Conservation (phyloP, 139 green algal genomes). For the Chloropicon primus region DNA sequence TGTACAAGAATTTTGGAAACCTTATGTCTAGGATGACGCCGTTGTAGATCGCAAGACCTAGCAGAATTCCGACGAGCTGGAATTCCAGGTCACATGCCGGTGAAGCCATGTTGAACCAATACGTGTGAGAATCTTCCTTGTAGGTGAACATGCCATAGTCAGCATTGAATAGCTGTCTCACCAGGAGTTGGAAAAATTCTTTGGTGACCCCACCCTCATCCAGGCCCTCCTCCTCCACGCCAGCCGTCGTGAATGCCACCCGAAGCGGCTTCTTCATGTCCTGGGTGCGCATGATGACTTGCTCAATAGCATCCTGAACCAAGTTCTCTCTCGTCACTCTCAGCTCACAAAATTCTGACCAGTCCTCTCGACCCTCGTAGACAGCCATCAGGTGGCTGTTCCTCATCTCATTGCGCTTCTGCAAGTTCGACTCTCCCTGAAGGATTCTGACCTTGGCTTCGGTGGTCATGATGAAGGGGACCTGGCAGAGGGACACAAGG, state of each 20-base stretch:
- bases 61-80: conserved; percentile 70
- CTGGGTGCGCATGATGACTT: not conserved
- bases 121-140: conserved; percentile 18
- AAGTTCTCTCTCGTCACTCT: not conserved
- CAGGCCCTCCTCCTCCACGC: conserved; percentile 14
- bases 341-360: not conserved
- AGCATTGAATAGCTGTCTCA: conserved; percentile 13
- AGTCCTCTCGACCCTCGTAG: not conserved
- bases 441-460: conserved; percentile 15
- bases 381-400: not conserved
- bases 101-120: conserved; percentile 35
- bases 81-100: conserved; percentile 56
- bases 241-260: conserved; percentile 4
- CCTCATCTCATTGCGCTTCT: conserved; percentile 12
- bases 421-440: conserved; percentile 12
- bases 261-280: conserved; percentile 14
- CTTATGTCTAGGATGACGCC: conserved; percentile 80
- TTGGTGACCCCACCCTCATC: conserved; percentile 9
- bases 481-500: conserved; percentile 19
- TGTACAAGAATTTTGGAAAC: conserved; percentile 61
- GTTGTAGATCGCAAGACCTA: conserved; percentile 89
- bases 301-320: not conserved
- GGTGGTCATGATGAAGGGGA: conserved; percentile 12
- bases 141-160: conserved; percentile 78
- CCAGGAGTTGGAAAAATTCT: not conserved